These are phyloP conservation scores for Pythium aristosporum DNA, from an alignment of 352 stramenopile genomes.

Conservation along the genomic window DNA sequence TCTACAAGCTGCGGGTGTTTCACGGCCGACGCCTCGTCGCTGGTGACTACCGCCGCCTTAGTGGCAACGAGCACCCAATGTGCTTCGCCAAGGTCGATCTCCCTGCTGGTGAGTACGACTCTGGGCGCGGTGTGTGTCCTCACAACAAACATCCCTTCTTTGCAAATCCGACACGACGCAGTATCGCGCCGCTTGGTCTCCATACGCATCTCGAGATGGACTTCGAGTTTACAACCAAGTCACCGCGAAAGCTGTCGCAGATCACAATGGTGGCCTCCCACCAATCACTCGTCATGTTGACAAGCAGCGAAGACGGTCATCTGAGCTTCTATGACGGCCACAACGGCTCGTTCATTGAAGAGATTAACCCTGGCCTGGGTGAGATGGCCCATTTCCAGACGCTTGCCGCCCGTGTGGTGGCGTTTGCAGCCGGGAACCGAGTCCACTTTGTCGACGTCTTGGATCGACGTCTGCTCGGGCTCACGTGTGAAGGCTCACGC, in stretches of 20 bases:
- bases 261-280: constrained; percentile 9
- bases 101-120: background rate
- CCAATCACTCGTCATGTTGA: constrained; percentile 16
- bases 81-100: constrained; percentile 6
- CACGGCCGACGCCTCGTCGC: constrained; percentile 22
- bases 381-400: constrained; percentile 24
- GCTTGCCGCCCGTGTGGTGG: constrained; percentile 30
- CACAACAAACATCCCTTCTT: background rate
- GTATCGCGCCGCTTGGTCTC: constrained; percentile 6
- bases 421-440: constrained; percentile 23
- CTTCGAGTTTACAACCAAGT: constrained; percentile 7
- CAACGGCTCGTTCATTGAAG: constrained; percentile 16
- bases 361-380: constrained; percentile 2
- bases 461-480: constrained; percentile 20
- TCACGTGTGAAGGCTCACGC: constrained; percentile 30
- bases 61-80: constrained; percentile 2
- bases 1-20: constrained; percentile 28
- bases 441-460: constrained; percentile 33
- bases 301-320: constrained; percentile 4
- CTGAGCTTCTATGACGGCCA: constrained; percentile 18
- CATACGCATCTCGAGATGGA: constrained; percentile 27
- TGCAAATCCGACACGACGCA: background rate
- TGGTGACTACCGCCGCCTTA: constrained; percentile 23
- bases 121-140: background rate
- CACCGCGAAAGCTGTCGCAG: background rate